Evolutionary conservation across 2,329 filamentous ascomycete genomes (phyloP).

Genomic region (Cladosporium oxysporum): DNA sequence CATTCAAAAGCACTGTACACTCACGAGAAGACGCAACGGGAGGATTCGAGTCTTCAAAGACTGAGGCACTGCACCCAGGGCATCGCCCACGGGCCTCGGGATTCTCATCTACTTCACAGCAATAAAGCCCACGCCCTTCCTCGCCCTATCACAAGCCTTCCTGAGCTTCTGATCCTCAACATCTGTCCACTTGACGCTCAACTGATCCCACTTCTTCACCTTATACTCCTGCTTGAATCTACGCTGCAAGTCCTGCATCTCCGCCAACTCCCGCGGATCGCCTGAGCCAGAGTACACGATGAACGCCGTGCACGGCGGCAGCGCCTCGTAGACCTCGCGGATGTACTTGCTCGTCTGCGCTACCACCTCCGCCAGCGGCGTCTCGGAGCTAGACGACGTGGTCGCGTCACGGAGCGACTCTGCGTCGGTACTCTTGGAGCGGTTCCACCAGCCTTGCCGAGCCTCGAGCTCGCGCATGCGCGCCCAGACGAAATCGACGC

Average conservation of each 20-base stretch:
- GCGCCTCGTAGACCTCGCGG: conserved; percentile 53
- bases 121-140: conserved; percentile 61
- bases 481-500: conserved; percentile 65
- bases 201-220: conserved; percentile 63
- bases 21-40: too few species aligned
- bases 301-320: conserved; percentile 62
- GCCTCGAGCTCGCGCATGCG: conserved; percentile 63
- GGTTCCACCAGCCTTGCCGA: conserved; percentile 61
- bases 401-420: conserved; percentile 37
- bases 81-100: too few species aligned
- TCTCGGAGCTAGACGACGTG: conserved; percentile 19
- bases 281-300: conserved; percentile 66
- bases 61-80: too few species aligned
- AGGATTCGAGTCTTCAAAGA: too few species aligned
- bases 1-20: too few species aligned
- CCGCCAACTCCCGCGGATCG: conserved; percentile 59
- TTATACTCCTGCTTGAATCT: conserved; percentile 59
- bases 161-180: conserved; percentile 61
- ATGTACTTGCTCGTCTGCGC: conserved; percentile 55
- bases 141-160: conserved; percentile 56
- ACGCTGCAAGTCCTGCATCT: conserved; percentile 58
- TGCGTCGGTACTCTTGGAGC: conserved; percentile 45
- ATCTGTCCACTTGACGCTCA: conserved; percentile 66
- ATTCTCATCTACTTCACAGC: conserved; percentile 51
- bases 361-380: conserved; percentile 48